Evolutionary conservation across 176 grass and related monocot genomes (phyloP).

Genomic region (Guadua angustifolia): DNA sequence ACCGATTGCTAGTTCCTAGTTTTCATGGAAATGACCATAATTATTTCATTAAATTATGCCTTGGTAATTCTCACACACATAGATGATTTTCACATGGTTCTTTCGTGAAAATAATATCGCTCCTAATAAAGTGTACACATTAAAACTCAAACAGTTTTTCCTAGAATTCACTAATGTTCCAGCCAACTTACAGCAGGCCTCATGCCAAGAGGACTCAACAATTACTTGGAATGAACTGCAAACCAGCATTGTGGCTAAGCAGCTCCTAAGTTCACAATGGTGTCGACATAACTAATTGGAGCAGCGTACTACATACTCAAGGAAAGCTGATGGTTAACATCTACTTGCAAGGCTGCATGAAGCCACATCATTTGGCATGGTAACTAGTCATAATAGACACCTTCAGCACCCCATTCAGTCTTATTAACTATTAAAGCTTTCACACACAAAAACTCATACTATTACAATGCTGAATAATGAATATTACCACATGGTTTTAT

Average conservation of each 20-base stretch:
- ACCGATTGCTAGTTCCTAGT: neutral
- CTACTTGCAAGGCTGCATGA: neutral
- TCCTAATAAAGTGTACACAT: neutral
- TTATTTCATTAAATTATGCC: too few relatives aligned
- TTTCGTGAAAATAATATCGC: neutral
- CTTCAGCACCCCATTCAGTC: neutral
- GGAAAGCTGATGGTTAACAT: neutral
- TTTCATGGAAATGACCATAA: neutral
- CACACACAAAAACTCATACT: neutral
- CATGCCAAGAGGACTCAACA: neutral
- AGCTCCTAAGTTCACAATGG: neutral
- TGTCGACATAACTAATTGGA: neutral
- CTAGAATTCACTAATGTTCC: neutral
- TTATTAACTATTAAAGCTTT: conserved; percentile 1
- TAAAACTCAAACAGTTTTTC: too few relatives aligned
- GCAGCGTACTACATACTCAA: neutral
- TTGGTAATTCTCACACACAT: too few relatives aligned
- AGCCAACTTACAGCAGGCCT: neutral
- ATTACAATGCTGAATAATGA: neutral
- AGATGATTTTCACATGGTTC: neutral
- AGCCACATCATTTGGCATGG: conserved; percentile 15
- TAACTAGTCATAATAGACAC: neutral
- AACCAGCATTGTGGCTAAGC: neutral
- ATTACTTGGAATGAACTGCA: neutral
- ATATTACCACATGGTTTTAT: conserved; percentile 4